phyloP scores from a whole-genome alignment of 805 yeast species.

The Nakazawaea holstii region DNA sequence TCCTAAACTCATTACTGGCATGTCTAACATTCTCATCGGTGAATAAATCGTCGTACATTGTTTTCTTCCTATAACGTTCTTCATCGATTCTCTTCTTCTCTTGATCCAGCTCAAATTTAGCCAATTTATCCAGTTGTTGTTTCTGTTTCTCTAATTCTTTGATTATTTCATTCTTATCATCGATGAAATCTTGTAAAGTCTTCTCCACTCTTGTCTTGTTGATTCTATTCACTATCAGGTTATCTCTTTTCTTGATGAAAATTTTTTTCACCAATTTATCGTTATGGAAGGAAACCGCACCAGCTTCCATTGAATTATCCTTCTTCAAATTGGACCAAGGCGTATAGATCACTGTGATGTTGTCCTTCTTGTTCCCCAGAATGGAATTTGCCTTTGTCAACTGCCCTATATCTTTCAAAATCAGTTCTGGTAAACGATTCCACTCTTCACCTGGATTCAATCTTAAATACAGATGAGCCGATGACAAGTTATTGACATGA shows the following conservation, averaged over 20 bases:
- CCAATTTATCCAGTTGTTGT: constrained; percentile 15
- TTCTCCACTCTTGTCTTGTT: constrained; percentile 60
- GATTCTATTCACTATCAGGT: constrained; percentile 53
- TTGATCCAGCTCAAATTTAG: constrained; percentile 23
- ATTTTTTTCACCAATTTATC: constrained; percentile 46
- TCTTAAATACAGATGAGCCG: constrained; percentile 73
- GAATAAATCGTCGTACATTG: constrained; percentile 43
- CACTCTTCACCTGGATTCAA: constrained; percentile 41
- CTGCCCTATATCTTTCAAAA: constrained; percentile 53
- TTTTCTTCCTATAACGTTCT: constrained; percentile 34
- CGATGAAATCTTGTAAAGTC: constrained; percentile 36
- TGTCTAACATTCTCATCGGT: constrained; percentile 38
- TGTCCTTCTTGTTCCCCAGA: constrained; percentile 65
- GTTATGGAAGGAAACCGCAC: constrained; percentile 72
- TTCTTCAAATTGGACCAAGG: constrained; percentile 68
- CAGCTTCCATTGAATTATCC: constrained; percentile 68
- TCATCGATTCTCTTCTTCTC: constrained; percentile 31
- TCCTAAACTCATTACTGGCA: constrained; percentile 40
- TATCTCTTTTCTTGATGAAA: constrained; percentile 51
- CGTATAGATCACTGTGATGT: constrained; percentile 63
- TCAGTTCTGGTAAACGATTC: constrained; percentile 44
- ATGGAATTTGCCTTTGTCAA: constrained; percentile 75
- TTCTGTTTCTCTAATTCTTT: constrained; percentile 32
- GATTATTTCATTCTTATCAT: constrained; percentile 24
- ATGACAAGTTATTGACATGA: constrained; percentile 70